Percentiles rank a stretch among this genome's conserved stretches.
Evolutionary conservation across 345 rosid genomes (phyloP).

Genomic region (Sonneratia caseolaris): DNA sequence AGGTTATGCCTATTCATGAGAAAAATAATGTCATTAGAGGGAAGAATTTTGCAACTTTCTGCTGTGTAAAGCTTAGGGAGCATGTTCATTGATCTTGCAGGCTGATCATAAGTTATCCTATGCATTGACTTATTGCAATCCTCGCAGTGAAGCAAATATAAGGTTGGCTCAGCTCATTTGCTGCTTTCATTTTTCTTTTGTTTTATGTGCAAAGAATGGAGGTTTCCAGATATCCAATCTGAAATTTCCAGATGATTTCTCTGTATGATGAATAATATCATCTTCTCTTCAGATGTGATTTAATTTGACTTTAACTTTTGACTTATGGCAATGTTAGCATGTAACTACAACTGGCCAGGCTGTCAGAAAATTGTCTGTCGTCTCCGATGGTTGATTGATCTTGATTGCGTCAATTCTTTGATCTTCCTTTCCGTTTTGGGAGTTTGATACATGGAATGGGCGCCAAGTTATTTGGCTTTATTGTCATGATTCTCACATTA

Average conservation of each 20-base stretch:
- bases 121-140: conserved; percentile 72
- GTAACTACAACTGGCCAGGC: background rate
- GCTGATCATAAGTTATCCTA: conserved; percentile 91
- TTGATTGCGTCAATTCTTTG: background rate
- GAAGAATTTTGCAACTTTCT: background rate
- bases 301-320: background rate
- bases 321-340: background rate
- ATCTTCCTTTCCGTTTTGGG: background rate
- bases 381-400: background rate
- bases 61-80: conserved; percentile 1
- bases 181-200: conserved; percentile 3
- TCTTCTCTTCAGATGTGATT: background rate
- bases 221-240: background rate
- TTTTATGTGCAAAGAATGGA: background rate
- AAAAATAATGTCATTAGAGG: background rate
- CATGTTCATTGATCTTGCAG: conserved; percentile 31
- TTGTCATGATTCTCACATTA: background rate
- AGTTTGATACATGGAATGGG: background rate
- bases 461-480: background rate
- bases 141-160: conserved; percentile 55
- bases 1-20: background rate
- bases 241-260: background rate
- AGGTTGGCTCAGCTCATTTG: conserved; percentile 39
- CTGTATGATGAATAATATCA: background rate
- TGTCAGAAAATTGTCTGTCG: background rate